These are phyloP conservation scores for Hypocrella siamensis DNA, from an alignment of 2,329 filamentous ascomycete genomes.

Conservation along the genomic window DNA sequence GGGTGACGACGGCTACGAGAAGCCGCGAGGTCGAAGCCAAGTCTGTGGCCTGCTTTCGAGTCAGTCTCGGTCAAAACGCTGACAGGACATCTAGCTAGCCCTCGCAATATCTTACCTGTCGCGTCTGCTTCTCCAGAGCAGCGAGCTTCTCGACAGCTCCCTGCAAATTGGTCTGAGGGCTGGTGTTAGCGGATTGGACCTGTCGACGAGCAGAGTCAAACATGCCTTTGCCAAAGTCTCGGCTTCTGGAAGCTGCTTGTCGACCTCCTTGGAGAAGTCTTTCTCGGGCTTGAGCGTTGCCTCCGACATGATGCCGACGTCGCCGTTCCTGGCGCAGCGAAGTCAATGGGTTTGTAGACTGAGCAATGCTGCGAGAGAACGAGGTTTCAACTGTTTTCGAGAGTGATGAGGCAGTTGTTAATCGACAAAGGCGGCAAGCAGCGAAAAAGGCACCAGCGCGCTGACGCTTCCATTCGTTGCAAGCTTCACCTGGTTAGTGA, in stretches of 20 bases:
- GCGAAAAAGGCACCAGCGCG: too few species aligned
- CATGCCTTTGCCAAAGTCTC: constrained; percentile 72
- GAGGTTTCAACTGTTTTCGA: background rate
- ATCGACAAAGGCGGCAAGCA: too few species aligned
- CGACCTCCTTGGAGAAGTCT: constrained; percentile 95
- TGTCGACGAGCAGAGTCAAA: too few species aligned
- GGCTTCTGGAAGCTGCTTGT: constrained; percentile 79
- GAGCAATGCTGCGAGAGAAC: background rate
- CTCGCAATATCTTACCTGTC: constrained; percentile 63
- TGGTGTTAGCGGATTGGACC: constrained; percentile 8
- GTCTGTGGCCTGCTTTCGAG: constrained; percentile 62
- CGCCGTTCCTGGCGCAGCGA: background rate
- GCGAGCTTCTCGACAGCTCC: constrained; percentile 88
- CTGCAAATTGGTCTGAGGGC: constrained; percentile 54
- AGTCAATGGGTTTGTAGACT: background rate
- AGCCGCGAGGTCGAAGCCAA: constrained; percentile 86
- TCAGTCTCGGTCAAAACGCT: constrained; percentile 6
- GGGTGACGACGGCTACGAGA: constrained; percentile 74
- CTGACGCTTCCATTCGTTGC: too few species aligned
- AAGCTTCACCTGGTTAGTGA: too few species aligned
- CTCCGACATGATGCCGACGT: constrained; percentile 52
- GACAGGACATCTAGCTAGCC: constrained; percentile 4
- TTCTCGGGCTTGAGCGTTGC: constrained; percentile 84
- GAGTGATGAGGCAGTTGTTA: too few species aligned
- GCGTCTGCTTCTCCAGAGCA: constrained; percentile 85